These are phyloP conservation scores for Austroboletus rostrupii DNA, from an alignment of 1,284 basidiomycete genomes.

Conservation along the genomic window DNA sequence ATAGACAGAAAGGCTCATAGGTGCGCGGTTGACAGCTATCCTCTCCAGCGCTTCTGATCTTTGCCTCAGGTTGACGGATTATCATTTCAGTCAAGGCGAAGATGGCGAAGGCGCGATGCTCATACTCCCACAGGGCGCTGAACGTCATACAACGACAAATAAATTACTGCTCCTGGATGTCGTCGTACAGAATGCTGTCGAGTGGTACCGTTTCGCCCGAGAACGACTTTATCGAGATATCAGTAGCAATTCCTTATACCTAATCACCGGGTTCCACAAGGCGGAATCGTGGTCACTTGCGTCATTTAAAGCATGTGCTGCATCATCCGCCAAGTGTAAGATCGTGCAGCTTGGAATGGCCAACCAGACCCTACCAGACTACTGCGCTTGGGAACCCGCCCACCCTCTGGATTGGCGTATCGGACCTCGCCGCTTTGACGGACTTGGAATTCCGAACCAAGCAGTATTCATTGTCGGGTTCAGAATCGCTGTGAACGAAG, in stretches of 20 bases:
- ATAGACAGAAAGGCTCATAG: too few species aligned
- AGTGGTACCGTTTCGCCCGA: conserved; percentile 13
- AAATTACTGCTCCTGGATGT: neutral
- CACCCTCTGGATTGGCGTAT: neutral
- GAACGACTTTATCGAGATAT: conserved; percentile 2
- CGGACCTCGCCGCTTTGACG: neutral
- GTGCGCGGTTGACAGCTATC: too few species aligned
- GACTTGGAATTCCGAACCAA: neutral
- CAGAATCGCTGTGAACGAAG: neutral
- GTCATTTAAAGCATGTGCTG: neutral
- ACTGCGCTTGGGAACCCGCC: neutral
- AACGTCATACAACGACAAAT: conserved; percentile 1
- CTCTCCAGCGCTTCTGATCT: too few species aligned
- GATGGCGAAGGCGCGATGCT: conserved; percentile 15
- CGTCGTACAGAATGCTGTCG: neutral
- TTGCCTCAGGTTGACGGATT: too few species aligned
- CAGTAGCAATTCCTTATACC: neutral
- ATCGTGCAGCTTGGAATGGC: neutral
- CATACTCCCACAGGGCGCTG: conserved; percentile 15
- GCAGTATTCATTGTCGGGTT: neutral
- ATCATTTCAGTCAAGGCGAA: too few species aligned
- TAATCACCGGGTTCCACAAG: neutral
- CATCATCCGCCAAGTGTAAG: neutral
- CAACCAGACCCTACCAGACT: neutral
- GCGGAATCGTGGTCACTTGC: neutral